phyloP scores from a whole-genome alignment of 129 eudicot species.

The Saposhnikovia divaricata region DNA sequence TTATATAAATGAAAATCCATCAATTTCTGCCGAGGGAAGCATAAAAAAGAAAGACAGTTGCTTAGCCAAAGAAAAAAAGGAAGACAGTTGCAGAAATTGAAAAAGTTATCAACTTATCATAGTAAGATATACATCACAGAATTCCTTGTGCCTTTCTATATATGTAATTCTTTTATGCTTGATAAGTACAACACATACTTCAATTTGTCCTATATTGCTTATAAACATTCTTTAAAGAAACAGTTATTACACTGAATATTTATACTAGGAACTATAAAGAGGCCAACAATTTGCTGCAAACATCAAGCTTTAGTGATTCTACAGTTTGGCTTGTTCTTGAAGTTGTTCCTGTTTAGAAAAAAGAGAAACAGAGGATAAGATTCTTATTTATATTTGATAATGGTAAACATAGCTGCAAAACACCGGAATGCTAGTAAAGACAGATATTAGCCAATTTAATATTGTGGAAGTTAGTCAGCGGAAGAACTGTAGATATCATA shows the following conservation, averaged over 20 bases:
- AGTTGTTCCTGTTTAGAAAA: constrained; percentile 5
- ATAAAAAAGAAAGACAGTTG: neutral
- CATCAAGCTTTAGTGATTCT: neutral
- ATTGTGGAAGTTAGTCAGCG: neutral
- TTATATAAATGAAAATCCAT: neutral
- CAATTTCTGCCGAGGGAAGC: neutral
- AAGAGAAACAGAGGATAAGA: neutral
- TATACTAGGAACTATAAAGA: neutral
- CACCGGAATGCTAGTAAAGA: neutral
- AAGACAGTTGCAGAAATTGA: neutral
- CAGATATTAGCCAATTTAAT: neutral
- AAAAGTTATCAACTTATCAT: neutral
- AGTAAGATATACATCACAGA: neutral
- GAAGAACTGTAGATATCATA: neutral
- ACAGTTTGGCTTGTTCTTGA: constrained; percentile 3
- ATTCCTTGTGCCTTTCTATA: neutral
- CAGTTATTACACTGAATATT: neutral
- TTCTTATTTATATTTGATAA: neutral
- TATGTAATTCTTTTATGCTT: neutral
- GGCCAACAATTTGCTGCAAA: neutral
- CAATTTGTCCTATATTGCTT: neutral
- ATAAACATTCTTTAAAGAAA: neutral
- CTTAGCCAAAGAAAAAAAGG: neutral
- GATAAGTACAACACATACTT: neutral
- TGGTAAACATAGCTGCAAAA: neutral